Evolutionary conservation across 768 basidiomycete genomes (phyloP), one percentile per base, ranked within the genome.

Genomic region (Omphalotus guepiniiformis): DNA sequence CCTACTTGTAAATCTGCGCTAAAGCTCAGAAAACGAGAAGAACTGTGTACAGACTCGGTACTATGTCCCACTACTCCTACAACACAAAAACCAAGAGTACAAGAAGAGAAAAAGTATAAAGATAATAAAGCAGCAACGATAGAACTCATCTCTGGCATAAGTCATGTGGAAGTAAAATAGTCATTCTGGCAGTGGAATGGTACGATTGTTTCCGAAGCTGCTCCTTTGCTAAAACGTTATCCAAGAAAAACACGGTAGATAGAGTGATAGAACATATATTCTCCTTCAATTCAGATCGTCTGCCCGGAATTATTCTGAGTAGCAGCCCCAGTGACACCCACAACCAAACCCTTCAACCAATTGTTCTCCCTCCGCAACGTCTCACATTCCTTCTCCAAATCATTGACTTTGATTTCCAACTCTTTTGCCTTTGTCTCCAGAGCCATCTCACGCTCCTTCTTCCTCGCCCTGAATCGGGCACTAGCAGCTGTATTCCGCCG

Each of bases 381-480:
- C 64, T 95, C 93, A 65, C 93, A 93, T 66, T 95, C 93, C 63
- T 88, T 79, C 70, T 96, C 93, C 9, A 96, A 75, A 57, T 88
- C 88, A 47, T 68, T 74, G 9, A 94, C 89, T 44, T 84, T 80
- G 1, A 72, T 71, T 61, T 92, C 88, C n/a, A 95, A 74, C 60
- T 94, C 91, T 69, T 91, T 92, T 13, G 88, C 82, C 59, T 81
- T 83, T 34, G 75, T 76, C 67, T 95, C 93, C 23, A 95, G 71
- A 13, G 93, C 93, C 2, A 81, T 85, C 69, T 96, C 93, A 13
- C 93, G 77, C 66, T 94, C 92, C 73, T 96, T 96, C 76, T 96
- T 96, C 78, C 95, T 96, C 60, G 92, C 66, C 49, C 93, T 79
- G 76, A 96, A 96, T 6, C 93, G 87, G 27, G 93, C 93, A 43